Evolutionary conservation across 345 rosid genomes (phyloP), one percentile per base, ranked within the genome.

Genomic region (Diplotaxis tenuifolia): DNA sequence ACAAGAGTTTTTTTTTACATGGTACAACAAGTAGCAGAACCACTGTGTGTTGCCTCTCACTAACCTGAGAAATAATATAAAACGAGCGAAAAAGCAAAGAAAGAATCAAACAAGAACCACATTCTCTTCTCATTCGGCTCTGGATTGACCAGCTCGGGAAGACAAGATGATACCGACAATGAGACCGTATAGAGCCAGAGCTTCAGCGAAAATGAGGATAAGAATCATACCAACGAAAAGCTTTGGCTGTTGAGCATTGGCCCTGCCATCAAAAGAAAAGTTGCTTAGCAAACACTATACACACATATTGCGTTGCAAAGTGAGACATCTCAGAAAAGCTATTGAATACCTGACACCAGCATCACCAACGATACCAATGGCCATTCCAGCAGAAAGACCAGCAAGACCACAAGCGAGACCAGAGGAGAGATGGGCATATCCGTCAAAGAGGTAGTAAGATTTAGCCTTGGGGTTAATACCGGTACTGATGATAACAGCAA

Each of bases 371-470:
- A 92, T 90, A 65, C 98, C 98, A 68, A 92, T 92, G 57, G 98
- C 96, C 98, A 92, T 92, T 61, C 98, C 98, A 70, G 98, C 96
- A 16, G 98, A 88, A 54, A 92, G 94, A 31, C 98, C 98, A 53
- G 96, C 96, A 62, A 92, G 98, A 2, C 98, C 98, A 83, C 98
- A 92, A 81, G 98, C 87, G 45, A 92, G 92, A 62, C 98, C 98
- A 23, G 96, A 92, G 4, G 98, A 92, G 50, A 92, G 96, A 81
- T 92, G 95, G 0, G 98, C 98, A 65, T 92, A 92, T 18, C 96
- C 98, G 58, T 90, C 96, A 2, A 92, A 92, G 34, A 92, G 94
- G 84, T 92, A 92, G 64, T 92, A 92, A 2, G 98, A 86, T 72
- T 88, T 92, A 21, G 96, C 95, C 84, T 89, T 92, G 4, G 98